phyloP scores from a whole-genome alignment of 2,329 filamentous ascomycete species.

The Alternaria postmessia region DNA sequence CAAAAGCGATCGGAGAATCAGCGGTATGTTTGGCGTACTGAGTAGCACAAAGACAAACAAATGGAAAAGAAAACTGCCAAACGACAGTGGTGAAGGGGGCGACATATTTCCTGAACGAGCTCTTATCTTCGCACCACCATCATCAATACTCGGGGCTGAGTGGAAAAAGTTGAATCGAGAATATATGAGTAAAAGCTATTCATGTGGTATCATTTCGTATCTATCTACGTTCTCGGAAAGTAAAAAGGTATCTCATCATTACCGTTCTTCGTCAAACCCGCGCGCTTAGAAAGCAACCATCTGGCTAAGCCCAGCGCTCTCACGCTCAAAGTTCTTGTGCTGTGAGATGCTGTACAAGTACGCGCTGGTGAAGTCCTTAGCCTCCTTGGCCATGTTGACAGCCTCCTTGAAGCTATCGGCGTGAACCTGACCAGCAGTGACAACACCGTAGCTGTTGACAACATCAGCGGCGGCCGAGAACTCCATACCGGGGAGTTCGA shows the following conservation, averaged over 20 bases:
- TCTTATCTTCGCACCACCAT: no score
- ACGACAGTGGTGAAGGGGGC: no score
- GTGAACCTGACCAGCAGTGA: conserved; percentile 66
- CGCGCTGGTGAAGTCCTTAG: conserved; percentile 72
- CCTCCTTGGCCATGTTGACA: conserved; percentile 70
- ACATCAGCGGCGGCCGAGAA: conserved; percentile 62
- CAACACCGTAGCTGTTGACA: conserved; percentile 77
- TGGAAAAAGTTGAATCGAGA: background rate
- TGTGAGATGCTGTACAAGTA: conserved; percentile 74
- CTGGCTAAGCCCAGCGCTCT: conserved; percentile 72
- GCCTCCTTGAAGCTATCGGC: conserved; percentile 69
- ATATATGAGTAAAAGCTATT: background rate
- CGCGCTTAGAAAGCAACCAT: conserved; percentile 71
- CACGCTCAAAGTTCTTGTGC: conserved; percentile 77
- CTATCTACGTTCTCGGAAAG: background rate
- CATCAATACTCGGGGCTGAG: no score
- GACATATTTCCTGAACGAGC: no score
- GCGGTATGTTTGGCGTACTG: background rate
- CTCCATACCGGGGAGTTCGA: conserved; percentile 57
- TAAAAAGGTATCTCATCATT: background rate
- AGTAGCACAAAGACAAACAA: background rate
- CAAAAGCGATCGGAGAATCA: background rate
- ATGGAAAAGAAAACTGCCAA: background rate
- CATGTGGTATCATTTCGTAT: conserved; percentile 7
- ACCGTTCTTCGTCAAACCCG: background rate